Percentiles rank a stretch among this genome's conserved stretches.
Conservation (phyloP, 2,329 filamentous ascomycete genomes). For the Diaporthe sp. region DNA sequence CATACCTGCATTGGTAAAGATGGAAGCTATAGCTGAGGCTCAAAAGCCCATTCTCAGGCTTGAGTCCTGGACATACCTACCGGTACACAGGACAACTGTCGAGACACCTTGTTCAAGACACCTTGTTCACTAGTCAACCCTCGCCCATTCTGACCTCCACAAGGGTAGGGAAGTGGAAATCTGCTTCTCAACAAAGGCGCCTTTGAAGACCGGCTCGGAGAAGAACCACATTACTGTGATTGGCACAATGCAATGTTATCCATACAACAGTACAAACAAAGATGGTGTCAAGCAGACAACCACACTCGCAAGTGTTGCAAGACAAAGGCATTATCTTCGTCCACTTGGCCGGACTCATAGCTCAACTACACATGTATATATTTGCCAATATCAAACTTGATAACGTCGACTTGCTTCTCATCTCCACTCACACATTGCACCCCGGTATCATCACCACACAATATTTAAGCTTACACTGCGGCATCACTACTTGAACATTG, state of each 20-base stretch:
- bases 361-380: background rate
- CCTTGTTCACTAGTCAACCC: background rate
- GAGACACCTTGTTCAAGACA: background rate
- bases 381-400: background rate
- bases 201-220: background rate
- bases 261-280: background rate
- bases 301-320: background rate
- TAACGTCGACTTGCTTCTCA: background rate
- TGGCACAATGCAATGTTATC: background rate
- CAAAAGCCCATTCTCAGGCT: background rate
- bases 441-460: background rate
- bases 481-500: background rate
- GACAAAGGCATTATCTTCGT: background rate
- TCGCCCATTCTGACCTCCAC: background rate
- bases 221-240: background rate
- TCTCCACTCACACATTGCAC: background rate
- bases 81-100: background rate
- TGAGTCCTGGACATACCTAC: background rate
- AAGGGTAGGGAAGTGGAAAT: background rate
- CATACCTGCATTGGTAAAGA: background rate
- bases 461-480: background rate
- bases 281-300: background rate
- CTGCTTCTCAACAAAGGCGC: background rate
- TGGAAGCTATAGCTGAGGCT: background rate
- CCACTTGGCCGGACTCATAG: background rate